Evolutionary conservation across 2,329 filamentous ascomycete genomes (phyloP), one percentile per base, ranked within the genome.

Genomic region (Paraphoma sp.): DNA sequence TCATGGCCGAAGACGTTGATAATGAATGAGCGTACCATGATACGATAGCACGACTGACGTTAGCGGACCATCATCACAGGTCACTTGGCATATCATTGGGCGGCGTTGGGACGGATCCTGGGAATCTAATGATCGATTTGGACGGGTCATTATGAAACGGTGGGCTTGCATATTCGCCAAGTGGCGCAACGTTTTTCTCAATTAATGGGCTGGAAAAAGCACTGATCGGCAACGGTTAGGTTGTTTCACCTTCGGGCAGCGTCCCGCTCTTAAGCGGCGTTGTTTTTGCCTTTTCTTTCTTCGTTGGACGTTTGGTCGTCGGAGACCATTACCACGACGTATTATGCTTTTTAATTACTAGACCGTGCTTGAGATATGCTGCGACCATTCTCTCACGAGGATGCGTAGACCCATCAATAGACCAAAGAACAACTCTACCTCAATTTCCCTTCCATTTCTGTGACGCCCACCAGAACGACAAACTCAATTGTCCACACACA

Each of bases 31-130:
- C 17, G 14, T 44, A 36, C 29, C 33, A 48, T 50, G 48, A 55
- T 52, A 62, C 51, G 58, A 60, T 48, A 54, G 56, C 50, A 65
- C 54, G 63, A 65, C 41, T 65, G 59, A 65, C 47, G 63, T 63
- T 45, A 40, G 58, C 38, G 54, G 43, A 55, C 28, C 48, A 38
- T 52, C 23, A 49, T 50, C n/a, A 23, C 42, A 53, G 50, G 51
- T 56, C 49, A 54, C 31, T 53, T 40, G 56, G 46, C 40, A 51
- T 54, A 47, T 51, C 60, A 64, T 65, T 51, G 53, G 46, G 54
- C 40, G 62, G 62, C 60, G 62, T 65, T 59, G 50, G 40, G 40
- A 45, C 7, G 31, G 36, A 30, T 9, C 43, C 49, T 53, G 55
- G 48, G 43, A 45, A 33, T 53, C 36, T 48, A 36, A 48, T 8